A percentile compares a stretch with the other conserved stretches of the same genome.
These are phyloP conservation scores for Nicotiana rustica DNA, from an alignment of 305 asterid genomes.

Conservation along the genomic window DNA sequence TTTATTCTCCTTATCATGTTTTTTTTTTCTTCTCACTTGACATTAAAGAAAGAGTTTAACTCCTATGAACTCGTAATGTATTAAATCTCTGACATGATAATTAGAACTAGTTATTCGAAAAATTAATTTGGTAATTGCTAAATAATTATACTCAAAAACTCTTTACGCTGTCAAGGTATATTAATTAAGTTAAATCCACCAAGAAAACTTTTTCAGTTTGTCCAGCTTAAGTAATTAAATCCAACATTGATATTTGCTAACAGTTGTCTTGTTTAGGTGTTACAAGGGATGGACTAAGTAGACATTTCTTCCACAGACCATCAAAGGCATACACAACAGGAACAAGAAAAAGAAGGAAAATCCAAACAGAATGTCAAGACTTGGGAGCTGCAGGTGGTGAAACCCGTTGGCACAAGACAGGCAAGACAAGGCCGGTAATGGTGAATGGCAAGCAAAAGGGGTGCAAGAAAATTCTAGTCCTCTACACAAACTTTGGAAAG, in stretches of 20 bases:
- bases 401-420: constrained; percentile 99
- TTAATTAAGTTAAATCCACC: no score
- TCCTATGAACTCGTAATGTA: no score
- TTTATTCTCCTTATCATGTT: constrained; percentile 33
- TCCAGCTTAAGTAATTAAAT: constrained; percentile 56
- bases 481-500: constrained; percentile 94
- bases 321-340: constrained; percentile 99
- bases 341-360: constrained; percentile 86
- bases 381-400: constrained; percentile 96
- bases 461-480: constrained; percentile 90
- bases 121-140: no score
- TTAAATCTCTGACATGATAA: not conserved
- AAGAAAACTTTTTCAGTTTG: constrained; percentile 40
- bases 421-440: constrained; percentile 97
- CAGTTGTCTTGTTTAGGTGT: constrained; percentile 62
- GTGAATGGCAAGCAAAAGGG: constrained; percentile 89
- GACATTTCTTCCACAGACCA: constrained; percentile 98
- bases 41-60: constrained; percentile 6
- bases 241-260: constrained; percentile 53
- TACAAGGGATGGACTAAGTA: constrained; percentile 88
- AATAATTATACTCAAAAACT: no score
- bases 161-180: not conserved
- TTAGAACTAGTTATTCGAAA: not conserved
- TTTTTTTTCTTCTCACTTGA: not conserved
- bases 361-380: constrained; percentile 86